A percentile compares a stretch with the other conserved stretches of the same genome.
Conservation (phyloP, 1,284 basidiomycete genomes). For the Leccinum ponderosum region DNA sequence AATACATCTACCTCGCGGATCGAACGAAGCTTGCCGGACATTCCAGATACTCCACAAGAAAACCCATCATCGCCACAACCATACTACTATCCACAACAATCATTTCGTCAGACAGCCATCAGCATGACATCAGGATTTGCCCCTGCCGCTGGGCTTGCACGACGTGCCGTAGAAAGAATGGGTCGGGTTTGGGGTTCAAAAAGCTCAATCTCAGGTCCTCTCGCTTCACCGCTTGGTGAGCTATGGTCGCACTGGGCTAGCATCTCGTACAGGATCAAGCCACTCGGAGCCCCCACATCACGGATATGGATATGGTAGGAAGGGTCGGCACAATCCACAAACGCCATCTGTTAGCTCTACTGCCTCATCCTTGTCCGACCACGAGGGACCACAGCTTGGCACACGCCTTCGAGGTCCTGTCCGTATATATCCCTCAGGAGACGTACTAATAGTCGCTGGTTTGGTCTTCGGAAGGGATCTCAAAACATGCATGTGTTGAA, state of each 20-base stretch:
- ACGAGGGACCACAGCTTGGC: conserved; percentile 61
- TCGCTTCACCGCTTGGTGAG: conserved; percentile 40
- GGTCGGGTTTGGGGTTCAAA: conserved; percentile 59
- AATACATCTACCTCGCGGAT: conserved; percentile 4
- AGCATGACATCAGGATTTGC: conserved; percentile 67
- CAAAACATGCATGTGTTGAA: conserved; percentile 52
- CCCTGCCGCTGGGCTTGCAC: conserved; percentile 73
- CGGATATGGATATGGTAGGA: conserved; percentile 25
- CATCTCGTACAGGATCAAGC: conserved; percentile 42
- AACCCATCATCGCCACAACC: conserved; percentile 20
- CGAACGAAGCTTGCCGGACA: conserved; percentile 35
- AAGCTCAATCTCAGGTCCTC: conserved; percentile 43
- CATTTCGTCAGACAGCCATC: conserved; percentile 63
- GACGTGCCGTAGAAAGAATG: conserved; percentile 74
- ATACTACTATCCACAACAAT: conserved; percentile 22
- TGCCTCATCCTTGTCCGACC: conserved; percentile 52
- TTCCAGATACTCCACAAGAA: conserved; percentile 32
- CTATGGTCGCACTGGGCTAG: conserved; percentile 27
- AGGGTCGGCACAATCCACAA: conserved; percentile 53
- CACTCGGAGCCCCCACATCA: conserved; percentile 21
- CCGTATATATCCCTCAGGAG: conserved; percentile 35
- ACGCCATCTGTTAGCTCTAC: conserved; percentile 56
- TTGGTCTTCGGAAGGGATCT: conserved; percentile 68
- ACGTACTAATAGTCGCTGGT: conserved; percentile 38
- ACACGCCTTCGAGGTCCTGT: conserved; percentile 53